A percentile compares a stretch with the other conserved stretches of the same genome.
Conservation (phyloP, 2,329 filamentous ascomycete species). For the Diaporthe sp. region DNA sequence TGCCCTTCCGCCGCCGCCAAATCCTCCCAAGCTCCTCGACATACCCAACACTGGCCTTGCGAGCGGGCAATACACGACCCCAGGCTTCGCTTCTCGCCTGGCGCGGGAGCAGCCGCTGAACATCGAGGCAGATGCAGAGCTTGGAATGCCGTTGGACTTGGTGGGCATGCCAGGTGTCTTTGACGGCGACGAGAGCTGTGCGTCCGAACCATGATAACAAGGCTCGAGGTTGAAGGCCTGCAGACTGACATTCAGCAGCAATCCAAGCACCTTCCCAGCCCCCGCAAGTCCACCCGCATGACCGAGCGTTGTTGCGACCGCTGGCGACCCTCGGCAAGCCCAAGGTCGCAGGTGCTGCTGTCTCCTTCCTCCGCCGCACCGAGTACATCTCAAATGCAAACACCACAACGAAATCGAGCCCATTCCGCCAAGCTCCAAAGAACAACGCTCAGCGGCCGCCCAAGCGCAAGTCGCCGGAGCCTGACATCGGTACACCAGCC, state of each 20-base stretch:
- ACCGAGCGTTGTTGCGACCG: slow-evolving; percentile 86
- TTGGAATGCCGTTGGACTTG: slow-evolving; percentile 96
- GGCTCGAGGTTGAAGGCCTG: not conserved
- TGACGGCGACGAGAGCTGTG: slow-evolving; percentile 94
- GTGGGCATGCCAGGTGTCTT: slow-evolving; percentile 96
- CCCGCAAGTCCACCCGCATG: slow-evolving; percentile 83
- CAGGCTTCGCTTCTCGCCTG: slow-evolving; percentile 89
- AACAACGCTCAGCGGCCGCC: slow-evolving; percentile 54
- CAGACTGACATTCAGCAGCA: slow-evolving; percentile 63
- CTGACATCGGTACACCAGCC: slow-evolving; percentile 73
- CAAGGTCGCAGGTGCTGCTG: slow-evolving; percentile 80
- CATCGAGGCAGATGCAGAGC: slow-evolving; percentile 96
- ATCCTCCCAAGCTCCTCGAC: slow-evolving; percentile 95
- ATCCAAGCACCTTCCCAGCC: slow-evolving; percentile 84
- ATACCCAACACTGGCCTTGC: slow-evolving; percentile 94
- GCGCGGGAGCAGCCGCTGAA: slow-evolving; percentile 94
- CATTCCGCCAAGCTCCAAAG: slow-evolving; percentile 36
- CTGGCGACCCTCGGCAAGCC: slow-evolving; percentile 89
- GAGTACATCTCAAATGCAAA: slow-evolving; percentile 83
- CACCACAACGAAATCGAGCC: slow-evolving; percentile 39
- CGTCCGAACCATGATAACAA: slow-evolving; percentile 49
- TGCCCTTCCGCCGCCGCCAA: slow-evolving; percentile 92
- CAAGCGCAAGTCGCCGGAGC: slow-evolving; percentile 69
- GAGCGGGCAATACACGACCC: slow-evolving; percentile 89
- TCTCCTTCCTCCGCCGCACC: slow-evolving; percentile 94